Conservation (phyloP, 2,329 filamentous ascomycete genomes). For the Pseudopyricularia javanii region DNA sequence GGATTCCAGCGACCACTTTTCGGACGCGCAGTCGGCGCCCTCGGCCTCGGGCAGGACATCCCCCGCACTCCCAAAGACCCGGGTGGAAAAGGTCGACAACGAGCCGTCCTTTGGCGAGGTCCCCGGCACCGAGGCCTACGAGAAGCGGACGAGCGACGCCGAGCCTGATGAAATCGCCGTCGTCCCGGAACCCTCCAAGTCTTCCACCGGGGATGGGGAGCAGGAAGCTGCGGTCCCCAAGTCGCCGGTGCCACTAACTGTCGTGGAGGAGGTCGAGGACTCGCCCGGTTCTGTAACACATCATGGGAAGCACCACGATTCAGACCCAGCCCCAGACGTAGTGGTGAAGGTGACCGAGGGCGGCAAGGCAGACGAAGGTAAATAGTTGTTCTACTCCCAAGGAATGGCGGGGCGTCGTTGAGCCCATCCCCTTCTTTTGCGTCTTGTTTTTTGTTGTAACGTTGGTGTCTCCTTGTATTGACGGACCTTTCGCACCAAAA, state of each 20-base stretch:
- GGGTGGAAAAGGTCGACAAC: slow-evolving; percentile 46
- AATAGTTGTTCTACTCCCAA: background rate
- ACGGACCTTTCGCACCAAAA: slow-evolving; percentile 14
- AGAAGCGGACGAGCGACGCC: slow-evolving; percentile 43
- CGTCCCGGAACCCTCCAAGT: slow-evolving; percentile 18
- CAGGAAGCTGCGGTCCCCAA: slow-evolving; percentile 18
- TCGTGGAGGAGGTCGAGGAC: slow-evolving; percentile 39
- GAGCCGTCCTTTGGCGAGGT: slow-evolving; percentile 48
- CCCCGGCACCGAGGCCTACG: slow-evolving; percentile 46
- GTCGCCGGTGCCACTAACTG: slow-evolving; percentile 34
- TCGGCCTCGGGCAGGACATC: slow-evolving; percentile 28
- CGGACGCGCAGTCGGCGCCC: slow-evolving; percentile 46
- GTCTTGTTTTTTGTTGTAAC: slow-evolving; percentile 8
- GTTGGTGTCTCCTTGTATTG: slow-evolving; percentile 14
- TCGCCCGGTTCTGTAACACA: slow-evolving; percentile 29
- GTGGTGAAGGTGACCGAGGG: slow-evolving; percentile 32
- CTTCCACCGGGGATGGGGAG: background rate
- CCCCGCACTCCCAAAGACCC: slow-evolving; percentile 40
- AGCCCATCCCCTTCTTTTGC: background rate
- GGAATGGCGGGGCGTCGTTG: background rate
- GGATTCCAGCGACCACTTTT: slow-evolving; percentile 59
- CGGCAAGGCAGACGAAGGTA: slow-evolving; percentile 16
- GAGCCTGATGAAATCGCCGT: slow-evolving; percentile 48
- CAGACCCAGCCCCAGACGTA: slow-evolving; percentile 41
- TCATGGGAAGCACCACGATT: slow-evolving; percentile 30